A percentile compares a stretch with the other conserved stretches of the same genome.
Evolutionary conservation across 208 protist species (phyloP).

Genomic region (Crithidia sp.): DNA sequence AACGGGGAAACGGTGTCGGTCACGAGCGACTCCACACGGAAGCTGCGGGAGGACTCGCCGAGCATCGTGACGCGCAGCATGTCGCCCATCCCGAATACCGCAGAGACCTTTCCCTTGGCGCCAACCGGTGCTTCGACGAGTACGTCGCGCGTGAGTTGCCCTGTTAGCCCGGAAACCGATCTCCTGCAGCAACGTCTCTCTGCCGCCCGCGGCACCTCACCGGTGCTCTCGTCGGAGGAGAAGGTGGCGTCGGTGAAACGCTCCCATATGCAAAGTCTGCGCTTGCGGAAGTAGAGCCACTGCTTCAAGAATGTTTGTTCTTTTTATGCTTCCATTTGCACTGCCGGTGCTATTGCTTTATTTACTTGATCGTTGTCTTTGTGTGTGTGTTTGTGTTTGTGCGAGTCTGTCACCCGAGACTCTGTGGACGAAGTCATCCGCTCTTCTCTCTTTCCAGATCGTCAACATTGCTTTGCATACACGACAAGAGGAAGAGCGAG

Average conservation of each 20-base stretch:
- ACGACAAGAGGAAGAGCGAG: too few species aligned
- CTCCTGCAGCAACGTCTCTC: slow-evolving; percentile 10
- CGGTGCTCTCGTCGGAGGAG: slow-evolving; percentile 14
- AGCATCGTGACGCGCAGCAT: neutral
- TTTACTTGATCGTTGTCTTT: neutral
- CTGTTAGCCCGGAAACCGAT: neutral
- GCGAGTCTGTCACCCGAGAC: too few species aligned
- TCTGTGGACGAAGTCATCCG: too few species aligned
- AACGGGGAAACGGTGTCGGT: slow-evolving; percentile 4
- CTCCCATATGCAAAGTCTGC: neutral
- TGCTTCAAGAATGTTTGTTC: neutral
- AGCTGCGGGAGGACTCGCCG: slow-evolving; percentile 11
- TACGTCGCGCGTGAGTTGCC: too few species aligned
- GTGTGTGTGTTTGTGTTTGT: too few species aligned
- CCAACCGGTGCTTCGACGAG: neutral
- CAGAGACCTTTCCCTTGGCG: neutral
- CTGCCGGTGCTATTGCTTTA: slow-evolving; percentile 2
- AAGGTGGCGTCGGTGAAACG: slow-evolving; percentile 6
- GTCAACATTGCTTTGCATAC: too few species aligned
- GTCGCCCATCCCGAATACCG: neutral
- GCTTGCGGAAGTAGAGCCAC: neutral
- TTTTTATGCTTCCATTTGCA: neutral
- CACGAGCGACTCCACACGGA: slow-evolving; percentile 10
- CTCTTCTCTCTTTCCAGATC: too few species aligned
- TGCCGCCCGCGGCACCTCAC: neutral